phyloP scores from a whole-genome alignment of 2,329 filamentous ascomycete species.

The Fusarium graminum region DNA sequence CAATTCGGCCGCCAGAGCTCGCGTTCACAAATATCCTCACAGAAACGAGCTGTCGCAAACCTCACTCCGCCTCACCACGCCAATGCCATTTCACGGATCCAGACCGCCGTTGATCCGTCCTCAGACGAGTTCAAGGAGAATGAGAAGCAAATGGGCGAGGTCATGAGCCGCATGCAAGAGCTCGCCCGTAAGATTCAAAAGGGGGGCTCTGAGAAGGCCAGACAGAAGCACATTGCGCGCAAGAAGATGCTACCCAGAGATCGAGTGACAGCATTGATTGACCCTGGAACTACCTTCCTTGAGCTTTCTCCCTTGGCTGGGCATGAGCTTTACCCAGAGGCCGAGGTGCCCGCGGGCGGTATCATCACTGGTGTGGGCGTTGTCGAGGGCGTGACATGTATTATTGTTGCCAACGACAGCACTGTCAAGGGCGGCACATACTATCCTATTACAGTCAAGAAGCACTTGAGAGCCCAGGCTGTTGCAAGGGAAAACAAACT shows the following conservation, averaged over 20 bases:
- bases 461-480: slow-evolving; percentile 92
- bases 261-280: slow-evolving; percentile 86
- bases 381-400: slow-evolving; percentile 90
- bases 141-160: slow-evolving; percentile 78
- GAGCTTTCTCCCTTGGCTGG: slow-evolving; percentile 95
- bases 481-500: slow-evolving; percentile 89
- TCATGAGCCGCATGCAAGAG: slow-evolving; percentile 75
- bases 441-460: slow-evolving; percentile 97
- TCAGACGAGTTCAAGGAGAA: slow-evolving; percentile 88
- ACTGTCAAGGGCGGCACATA: slow-evolving; percentile 98
- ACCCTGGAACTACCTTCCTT: slow-evolving; percentile 89
- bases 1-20: slow-evolving; percentile 56
- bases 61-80: slow-evolving; percentile 87
- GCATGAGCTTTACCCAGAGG: slow-evolving; percentile 85
- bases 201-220: slow-evolving; percentile 84
- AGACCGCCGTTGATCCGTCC: slow-evolving; percentile 79
- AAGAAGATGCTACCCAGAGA: slow-evolving; percentile 97
- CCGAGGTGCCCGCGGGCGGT: slow-evolving; percentile 88
- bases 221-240: slow-evolving; percentile 86
- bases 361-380: slow-evolving; percentile 94
- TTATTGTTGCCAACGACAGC: slow-evolving; percentile 95
- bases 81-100: slow-evolving; percentile 83
- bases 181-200: slow-evolving; percentile 79
- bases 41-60: slow-evolving; percentile 69
- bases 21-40: slow-evolving; percentile 48